phyloP scores from a whole-genome alignment of 768 basidiomycete species.

The Pleurotus djamor region DNA sequence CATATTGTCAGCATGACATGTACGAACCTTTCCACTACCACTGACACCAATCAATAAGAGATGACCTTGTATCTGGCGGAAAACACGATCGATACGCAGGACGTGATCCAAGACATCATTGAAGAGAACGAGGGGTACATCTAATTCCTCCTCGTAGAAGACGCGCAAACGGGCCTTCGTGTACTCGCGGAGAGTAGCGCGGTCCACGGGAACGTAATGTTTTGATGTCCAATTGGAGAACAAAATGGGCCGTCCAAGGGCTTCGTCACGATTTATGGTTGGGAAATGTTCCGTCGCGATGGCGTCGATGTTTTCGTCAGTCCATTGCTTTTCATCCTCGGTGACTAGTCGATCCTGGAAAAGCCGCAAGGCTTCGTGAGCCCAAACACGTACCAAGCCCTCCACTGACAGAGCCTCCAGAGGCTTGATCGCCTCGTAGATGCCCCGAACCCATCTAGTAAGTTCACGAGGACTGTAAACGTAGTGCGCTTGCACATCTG shows the following conservation, averaged over 20 bases:
- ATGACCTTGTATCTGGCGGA: constrained; percentile 98
- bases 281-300: constrained; percentile 91
- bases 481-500: constrained; percentile 97
- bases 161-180: constrained; percentile 95
- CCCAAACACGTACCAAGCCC: constrained; percentile 96
- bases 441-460: constrained; percentile 95
- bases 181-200: constrained; percentile 91
- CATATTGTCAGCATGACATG: neutral
- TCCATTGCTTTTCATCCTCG: constrained; percentile 93
- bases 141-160: constrained; percentile 99
- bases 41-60: constrained; percentile 96
- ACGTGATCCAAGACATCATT: constrained; percentile 99
- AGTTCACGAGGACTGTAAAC: constrained; percentile 99
- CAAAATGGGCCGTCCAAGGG: constrained; percentile 84
- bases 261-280: constrained; percentile 84
- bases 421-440: constrained; percentile 95
- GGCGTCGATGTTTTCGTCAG: constrained; percentile 86
- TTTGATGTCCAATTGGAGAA: constrained; percentile 99
- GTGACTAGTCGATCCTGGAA: constrained; percentile 97
- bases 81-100: constrained; percentile 95
- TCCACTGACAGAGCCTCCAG: constrained; percentile 92
- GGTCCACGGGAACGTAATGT: constrained; percentile 92
- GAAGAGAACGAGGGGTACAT: constrained; percentile 96
- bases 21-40: constrained; percentile 91
- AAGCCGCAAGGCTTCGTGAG: constrained; percentile 93